A percentile compares a stretch with the other conserved stretches of the same genome.
phyloP scores from a whole-genome alignment of 306 rosid species.

The Biancaea sappan region DNA sequence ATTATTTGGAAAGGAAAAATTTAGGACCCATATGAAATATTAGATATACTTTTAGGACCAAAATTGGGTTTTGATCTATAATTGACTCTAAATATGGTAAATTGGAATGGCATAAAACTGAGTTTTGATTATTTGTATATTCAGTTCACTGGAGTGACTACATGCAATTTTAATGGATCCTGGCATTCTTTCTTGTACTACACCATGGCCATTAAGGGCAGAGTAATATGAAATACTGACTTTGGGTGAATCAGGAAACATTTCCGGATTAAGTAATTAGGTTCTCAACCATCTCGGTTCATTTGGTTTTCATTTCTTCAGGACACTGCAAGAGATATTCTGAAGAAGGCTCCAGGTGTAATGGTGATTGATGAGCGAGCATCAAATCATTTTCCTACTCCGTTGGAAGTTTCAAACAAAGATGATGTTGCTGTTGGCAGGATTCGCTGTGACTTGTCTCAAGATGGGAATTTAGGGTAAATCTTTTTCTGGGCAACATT shows the following conservation, averaged over 20 bases:
- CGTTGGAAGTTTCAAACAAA: not conserved
- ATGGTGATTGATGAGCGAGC: not conserved
- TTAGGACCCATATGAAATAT: too few species aligned
- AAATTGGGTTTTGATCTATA: too few species aligned
- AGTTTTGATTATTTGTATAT: too few species aligned
- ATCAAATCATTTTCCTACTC: not conserved
- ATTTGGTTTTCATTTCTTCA: not conserved
- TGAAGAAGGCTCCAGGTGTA: not conserved
- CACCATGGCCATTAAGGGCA: not conserved
- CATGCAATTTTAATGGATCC: too few species aligned
- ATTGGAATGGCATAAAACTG: too few species aligned
- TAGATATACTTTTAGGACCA: too few species aligned
- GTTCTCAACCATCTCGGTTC: not conserved
- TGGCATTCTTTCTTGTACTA: too few species aligned
- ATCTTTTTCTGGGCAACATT: not conserved
- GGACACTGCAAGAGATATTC: constrained; percentile 4
- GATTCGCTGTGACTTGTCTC: not conserved
- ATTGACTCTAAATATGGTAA: too few species aligned
- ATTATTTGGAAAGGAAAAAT: too few species aligned
- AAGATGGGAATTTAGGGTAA: not conserved
- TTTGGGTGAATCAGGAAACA: not conserved
- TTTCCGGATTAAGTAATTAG: not conserved
- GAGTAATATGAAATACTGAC: not conserved
- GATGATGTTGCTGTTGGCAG: not conserved
- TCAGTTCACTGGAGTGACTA: too few species aligned